Conservation (phyloP, 176 grass and related monocot species). For the Eleusine indica region DNA sequence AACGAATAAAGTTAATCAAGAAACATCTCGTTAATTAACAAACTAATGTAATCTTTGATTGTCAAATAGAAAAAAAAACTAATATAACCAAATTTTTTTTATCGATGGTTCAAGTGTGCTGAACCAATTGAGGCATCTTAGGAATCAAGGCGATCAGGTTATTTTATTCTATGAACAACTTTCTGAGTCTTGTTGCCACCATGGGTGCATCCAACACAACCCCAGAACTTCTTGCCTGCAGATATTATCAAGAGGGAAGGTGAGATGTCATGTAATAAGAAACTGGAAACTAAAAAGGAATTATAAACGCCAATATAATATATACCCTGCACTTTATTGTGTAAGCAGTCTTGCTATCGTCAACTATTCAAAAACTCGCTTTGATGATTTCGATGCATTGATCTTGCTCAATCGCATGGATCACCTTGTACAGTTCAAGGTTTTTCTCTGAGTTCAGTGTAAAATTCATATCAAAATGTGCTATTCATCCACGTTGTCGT, state of each 20-base stretch:
- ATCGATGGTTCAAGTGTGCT: neutral
- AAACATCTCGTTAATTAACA: neutral
- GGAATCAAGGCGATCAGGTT: neutral
- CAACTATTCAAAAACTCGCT: constrained; percentile 11
- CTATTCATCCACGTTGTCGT: neutral
- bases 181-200: constrained; percentile 14
- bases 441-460: neutral
- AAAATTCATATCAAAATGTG: constrained; percentile 28
- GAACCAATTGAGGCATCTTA: neutral
- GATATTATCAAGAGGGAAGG: neutral
- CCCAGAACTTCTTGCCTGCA: constrained; percentile 16
- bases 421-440: constrained; percentile 4
- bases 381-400: constrained; percentile 14
- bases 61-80: neutral
- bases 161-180: neutral
- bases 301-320: neutral
- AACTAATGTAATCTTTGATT: neutral
- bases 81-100: neutral
- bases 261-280: neutral
- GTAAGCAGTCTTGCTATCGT: constrained; percentile 2
- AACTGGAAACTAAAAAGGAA: neutral
- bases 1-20: too few species aligned
- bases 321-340: constrained; percentile 38
- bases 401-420: constrained; percentile 7
- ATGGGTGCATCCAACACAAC: constrained; percentile 7